phyloP scores from a whole-genome alignment of 225 moss, liverwort and hornwort genomes.

The Pleurozium schreberi region DNA sequence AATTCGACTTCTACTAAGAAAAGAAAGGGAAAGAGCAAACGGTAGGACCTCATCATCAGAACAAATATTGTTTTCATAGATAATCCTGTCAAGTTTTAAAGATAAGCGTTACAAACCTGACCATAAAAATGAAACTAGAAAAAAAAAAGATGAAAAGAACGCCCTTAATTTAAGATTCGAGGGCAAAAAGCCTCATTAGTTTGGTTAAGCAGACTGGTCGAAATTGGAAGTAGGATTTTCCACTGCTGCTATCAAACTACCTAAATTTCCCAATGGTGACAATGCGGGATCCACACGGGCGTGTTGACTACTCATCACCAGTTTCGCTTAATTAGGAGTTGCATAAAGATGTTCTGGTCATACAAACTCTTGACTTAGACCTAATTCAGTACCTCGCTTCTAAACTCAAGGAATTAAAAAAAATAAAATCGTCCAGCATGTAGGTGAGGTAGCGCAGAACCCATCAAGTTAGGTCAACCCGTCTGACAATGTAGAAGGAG shows the following conservation, averaged over 20 bases:
- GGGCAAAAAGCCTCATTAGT: not conserved
- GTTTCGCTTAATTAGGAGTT: not conserved
- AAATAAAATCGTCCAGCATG: not conserved
- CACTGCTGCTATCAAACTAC: not conserved
- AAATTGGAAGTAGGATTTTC: not conserved
- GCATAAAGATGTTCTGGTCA: not conserved
- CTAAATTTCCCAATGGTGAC: not conserved
- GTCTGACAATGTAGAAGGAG: not conserved
- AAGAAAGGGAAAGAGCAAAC: not conserved
- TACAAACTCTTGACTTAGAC: not conserved
- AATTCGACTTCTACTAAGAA: not conserved
- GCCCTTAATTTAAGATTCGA: not conserved
- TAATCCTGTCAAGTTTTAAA: not conserved
- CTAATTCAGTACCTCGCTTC: not conserved
- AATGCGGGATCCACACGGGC: not conserved
- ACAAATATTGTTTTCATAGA: not conserved
- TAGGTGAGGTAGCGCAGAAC: not conserved
- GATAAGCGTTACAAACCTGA: not conserved
- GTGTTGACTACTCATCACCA: not conserved
- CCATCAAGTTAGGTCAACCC: not conserved
- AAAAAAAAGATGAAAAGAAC: not conserved
- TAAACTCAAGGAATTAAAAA: not conserved
- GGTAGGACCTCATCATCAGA: not conserved
- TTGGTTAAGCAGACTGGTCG: not conserved
- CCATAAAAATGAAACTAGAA: not conserved